Evolutionary conservation across 2,329 filamentous ascomycete species (phyloP), one percentile per base, ranked within the genome.

Genomic region (Paecilomyces niveus): DNA sequence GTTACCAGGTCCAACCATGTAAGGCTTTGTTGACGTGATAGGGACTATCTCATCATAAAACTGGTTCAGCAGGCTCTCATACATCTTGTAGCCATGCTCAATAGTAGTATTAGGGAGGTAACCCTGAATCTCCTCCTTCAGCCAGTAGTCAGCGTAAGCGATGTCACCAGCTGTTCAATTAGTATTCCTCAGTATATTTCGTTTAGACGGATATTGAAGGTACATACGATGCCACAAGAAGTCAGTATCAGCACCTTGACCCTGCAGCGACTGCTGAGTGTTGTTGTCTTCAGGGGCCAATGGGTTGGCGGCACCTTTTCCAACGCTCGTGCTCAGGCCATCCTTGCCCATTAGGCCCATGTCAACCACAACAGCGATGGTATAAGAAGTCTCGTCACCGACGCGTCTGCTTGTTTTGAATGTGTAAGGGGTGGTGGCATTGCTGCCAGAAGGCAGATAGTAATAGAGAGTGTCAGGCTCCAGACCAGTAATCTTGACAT

Each of bases 381-480:
- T 55, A 55, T 61, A 67, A 11, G 65, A 62, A 0, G 62, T 66
- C 15, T 57, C 58, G 53, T 67, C 62, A 33, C 65, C 65, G 22
- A 60, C 54, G 3, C 45, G 53, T 35, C 63, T 58, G 29, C 58
- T 60, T 39, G 65, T 68, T 32, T 58, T 64, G 60, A 68, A 64
- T 33, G 32, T 61, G 54, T 66, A 66, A 3, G 57, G 58, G 31
- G 57, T 45, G 10, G 51, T 58, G 22, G 52, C 39, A 11, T 65
- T 63, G 18, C 59, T 56, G 26, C 53, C 51, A 11, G 61, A 53
- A n/a, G 63, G 64, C 15, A 56, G 56, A 45, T 67, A 68, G 54
- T 63, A 68, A 56, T 69, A 69, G 15, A 58, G 50, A 3, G 67
- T 69, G 52, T 64, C 57, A 8, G 64, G 60, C 51, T 64, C 50